phyloP scores from a whole-genome alignment of 106 monocot species.

The Acorus gramineus region DNA sequence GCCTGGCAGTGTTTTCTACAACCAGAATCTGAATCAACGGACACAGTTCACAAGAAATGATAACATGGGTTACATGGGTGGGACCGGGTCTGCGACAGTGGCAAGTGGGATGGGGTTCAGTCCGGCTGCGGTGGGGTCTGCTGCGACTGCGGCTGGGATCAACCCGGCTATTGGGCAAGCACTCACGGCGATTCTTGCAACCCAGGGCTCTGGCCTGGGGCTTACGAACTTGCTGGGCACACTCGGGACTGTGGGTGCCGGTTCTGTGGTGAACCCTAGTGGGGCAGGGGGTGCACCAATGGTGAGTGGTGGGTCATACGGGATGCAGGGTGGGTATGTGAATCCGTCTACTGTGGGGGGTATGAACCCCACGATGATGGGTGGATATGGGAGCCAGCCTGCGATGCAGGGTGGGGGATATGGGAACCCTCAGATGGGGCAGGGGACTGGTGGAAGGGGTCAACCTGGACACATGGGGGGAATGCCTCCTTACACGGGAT shows the following conservation, averaged over 20 bases:
- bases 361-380: no score
- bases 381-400: no score
- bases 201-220: slow-evolving; percentile 35
- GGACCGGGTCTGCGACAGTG: slow-evolving; percentile 30
- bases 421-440: slow-evolving; percentile 22
- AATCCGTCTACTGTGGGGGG: not conserved
- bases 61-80: slow-evolving; percentile 12
- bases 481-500: slow-evolving; percentile 32
- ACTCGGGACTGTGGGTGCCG: slow-evolving; percentile 7
- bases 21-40: slow-evolving; percentile 4
- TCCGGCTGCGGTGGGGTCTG: slow-evolving; percentile 9
- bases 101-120: slow-evolving; percentile 20
- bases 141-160: slow-evolving; percentile 22
- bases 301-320: slow-evolving; percentile 20
- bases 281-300: slow-evolving; percentile 6
- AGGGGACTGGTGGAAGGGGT: slow-evolving; percentile 26
- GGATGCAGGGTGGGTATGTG: slow-evolving; percentile 45
- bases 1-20: slow-evolving; percentile 6
- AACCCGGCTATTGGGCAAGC: slow-evolving; percentile 67
- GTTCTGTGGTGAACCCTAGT: slow-evolving; percentile 10
- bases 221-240: slow-evolving; percentile 42
- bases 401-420: slow-evolving; percentile 6
- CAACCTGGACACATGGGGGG: slow-evolving; percentile 41
- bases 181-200: slow-evolving; percentile 42
- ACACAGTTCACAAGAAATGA: slow-evolving; percentile 16